These are phyloP conservation scores for Colletotrichum eleusines DNA, from an alignment of 2,329 filamentous ascomycete genomes.

Conservation along the genomic window DNA sequence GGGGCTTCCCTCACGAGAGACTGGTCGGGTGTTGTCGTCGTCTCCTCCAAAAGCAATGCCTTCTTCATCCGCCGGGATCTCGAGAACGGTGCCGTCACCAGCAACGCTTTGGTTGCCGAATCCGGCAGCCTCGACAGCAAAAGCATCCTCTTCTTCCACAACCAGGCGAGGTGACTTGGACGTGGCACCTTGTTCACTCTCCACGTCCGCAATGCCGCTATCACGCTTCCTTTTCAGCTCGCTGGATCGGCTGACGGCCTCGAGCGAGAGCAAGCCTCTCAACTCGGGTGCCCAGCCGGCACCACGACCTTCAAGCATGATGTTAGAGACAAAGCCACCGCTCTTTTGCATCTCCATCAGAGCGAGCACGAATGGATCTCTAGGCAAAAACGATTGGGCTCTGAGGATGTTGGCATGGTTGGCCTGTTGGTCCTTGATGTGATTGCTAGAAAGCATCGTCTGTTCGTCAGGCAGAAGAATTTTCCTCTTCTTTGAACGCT, in stretches of 20 bases:
- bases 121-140: slow-evolving; percentile 62
- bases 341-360: slow-evolving; percentile 93
- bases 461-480: slow-evolving; percentile 84
- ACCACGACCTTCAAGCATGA: slow-evolving; percentile 84
- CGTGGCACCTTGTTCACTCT: slow-evolving; percentile 67
- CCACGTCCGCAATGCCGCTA: slow-evolving; percentile 85
- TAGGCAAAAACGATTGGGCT: slow-evolving; percentile 83
- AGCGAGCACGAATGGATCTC: slow-evolving; percentile 87
- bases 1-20: slow-evolving; percentile 57
- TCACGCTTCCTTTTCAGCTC: slow-evolving; percentile 96
- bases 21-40: slow-evolving; percentile 58
- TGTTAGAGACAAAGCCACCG: slow-evolving; percentile 88
- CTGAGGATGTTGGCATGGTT: slow-evolving; percentile 90
- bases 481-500: slow-evolving; percentile 81
- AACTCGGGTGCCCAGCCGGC: slow-evolving; percentile 92
- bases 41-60: slow-evolving; percentile 56
- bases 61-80: slow-evolving; percentile 72
- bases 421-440: slow-evolving; percentile 88
- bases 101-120: slow-evolving; percentile 64
- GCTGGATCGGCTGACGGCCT: slow-evolving; percentile 79
- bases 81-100: slow-evolving; percentile 72
- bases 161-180: slow-evolving; percentile 78
- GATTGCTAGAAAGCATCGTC: slow-evolving; percentile 79
- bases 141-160: slow-evolving; percentile 74
- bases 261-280: slow-evolving; percentile 89